Evolutionary conservation across 2,329 filamentous ascomycete species (phyloP), one percentile per base, ranked within the genome.

Genomic region (Hypoxylon sp.): DNA sequence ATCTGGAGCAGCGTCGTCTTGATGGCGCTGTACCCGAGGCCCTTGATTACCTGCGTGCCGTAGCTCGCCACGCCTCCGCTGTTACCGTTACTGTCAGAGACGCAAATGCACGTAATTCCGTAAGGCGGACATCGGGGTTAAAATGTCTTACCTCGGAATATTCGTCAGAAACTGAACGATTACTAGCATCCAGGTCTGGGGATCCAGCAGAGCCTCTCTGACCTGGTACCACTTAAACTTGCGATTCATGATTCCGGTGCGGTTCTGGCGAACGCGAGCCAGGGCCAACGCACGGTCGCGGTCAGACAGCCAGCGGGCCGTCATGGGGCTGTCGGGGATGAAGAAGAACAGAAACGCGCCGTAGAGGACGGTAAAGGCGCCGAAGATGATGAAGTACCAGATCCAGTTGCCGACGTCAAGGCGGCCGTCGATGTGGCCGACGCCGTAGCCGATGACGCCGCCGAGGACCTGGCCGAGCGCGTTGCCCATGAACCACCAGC

Each of bases 41-140:
- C 82, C 53, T 83, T 70, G 62, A 86, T 85, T 46, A 87, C 83
- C 45, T 86, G 74, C 0, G 82, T 85, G 47, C 81, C 82, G 61
- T 86, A 87, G 54, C 83, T 86, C 0, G 77, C 78, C 45, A 86
- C 83, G 11, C 83, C 83, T 3, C 83, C 83, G 51, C 29, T 31
- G 7, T 86, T 86, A 8, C 3, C 11, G 11, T 11, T n/a, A n/a
- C n/a, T 6, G 29, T 31, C 7, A 31, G 29, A n/a, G 11, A n/a
- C n/a, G n/a, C n/a, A 31, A 31, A n/a, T 8, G 11, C 2, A n/a
- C 2, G 5, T n/a, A 31, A 31, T 3, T 4, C 2, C 3, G 26
- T n/a, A n/a, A 31, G n/a, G 15, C 11, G 15, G 11, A 31, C 13
- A 31, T n/a, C 3, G 3, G 4, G 4, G 8, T 3, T 15, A n/a